Evolutionary conservation across 192 early-diverging fungal species (phyloP), one percentile per base, ranked within the genome.

Genomic region (Gorgonomyces haynaldii): DNA sequence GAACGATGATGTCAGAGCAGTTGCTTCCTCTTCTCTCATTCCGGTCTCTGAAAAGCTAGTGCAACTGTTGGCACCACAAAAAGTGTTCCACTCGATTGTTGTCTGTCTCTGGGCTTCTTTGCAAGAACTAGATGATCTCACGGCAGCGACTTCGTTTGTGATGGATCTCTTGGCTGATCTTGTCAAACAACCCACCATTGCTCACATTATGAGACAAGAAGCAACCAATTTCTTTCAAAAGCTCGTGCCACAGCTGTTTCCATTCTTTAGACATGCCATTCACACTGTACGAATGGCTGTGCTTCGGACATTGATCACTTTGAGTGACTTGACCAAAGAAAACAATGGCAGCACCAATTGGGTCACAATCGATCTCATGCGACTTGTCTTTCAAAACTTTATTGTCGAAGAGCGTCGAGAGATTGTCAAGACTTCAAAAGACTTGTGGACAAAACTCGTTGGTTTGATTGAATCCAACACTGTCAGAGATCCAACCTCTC

Each of bases 261-360:
- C 88, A n/a, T 96, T 96, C 58, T 88, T 98, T 61, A 80, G 96
- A 26, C 93, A 98, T 51, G 82, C 88, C 0, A 84, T 95, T 28
- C 70, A 75, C 1, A 70, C 74, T 25, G 96, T 98, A 13, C 84
- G 96, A 1, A 52, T 68, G 0, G 86, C 93, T 0, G 86, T 89
- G 0, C 53, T 96, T 21, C 78, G 84, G 19, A 86, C 89, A 0
- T 57, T 97, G 3, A 30, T 67, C 27, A 86, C 88, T 0, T 81
- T 94, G 53, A 64, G 26, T 10, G 35, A 46, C 20, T 19, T 34
- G 23, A 37, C 52, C 23, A 15, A 47, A 8, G n/a, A n/a, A n/a
- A n/a, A n/a, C n/a, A 20, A 42, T 10, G 59, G 48, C 20, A 54
- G 24, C 3, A n/a, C 56, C 20, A 70, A 72, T 71, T 87, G 31